Evolutionary conservation across 2,329 filamentous ascomycete species (phyloP), one percentile per base, ranked within the genome.

Genomic region (Massarina eburnea): DNA sequence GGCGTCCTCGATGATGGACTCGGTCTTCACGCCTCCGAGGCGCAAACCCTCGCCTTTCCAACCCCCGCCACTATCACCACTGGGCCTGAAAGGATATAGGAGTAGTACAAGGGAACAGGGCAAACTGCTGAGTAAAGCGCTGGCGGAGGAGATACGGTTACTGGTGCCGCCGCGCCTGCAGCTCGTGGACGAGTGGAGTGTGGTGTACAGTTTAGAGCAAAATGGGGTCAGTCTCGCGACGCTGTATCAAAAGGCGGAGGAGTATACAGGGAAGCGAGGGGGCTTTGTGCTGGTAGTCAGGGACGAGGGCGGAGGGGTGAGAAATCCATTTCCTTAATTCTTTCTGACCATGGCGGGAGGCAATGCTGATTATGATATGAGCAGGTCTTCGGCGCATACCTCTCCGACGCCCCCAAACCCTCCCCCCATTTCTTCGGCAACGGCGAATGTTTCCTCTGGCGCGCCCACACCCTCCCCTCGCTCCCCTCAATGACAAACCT

Each of bases 371-470:
- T 14, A 30, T 18, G 15, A 6, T 7, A 3, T 17, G 41, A n/a
- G n/a, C 48, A 72, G 70, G 80, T 90, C 33, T 99, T 99, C 67
- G 94, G 94, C 64, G 91, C 91, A 42, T 97, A 97, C 70, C 82
- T 97, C 43, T 95, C 90, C 41, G 92, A 99, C 67, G 79, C 88
- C 40, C 91, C 92, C 9, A 88, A 87, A 58, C 89, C 90, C 0
- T 77, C 83, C 1, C 74, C 89, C 2, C 88, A 91, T 53, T 99
- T 96, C 76, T 99, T 89, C 70, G 94, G 94, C 61, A 96, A 90
- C 10, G 94, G 94, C 61, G 94, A 99, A 71, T 97, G 92, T 72
- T 99, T 95, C 70, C 81, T 95, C 53, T 95, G 89, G 89, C 83
- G 88, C 38, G 86, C 88, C 1, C 83, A 84, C 35, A 72, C 86